Conservation (phyloP, 2,329 filamentous ascomycete genomes). For the Pestalotiopsis sp. region DNA sequence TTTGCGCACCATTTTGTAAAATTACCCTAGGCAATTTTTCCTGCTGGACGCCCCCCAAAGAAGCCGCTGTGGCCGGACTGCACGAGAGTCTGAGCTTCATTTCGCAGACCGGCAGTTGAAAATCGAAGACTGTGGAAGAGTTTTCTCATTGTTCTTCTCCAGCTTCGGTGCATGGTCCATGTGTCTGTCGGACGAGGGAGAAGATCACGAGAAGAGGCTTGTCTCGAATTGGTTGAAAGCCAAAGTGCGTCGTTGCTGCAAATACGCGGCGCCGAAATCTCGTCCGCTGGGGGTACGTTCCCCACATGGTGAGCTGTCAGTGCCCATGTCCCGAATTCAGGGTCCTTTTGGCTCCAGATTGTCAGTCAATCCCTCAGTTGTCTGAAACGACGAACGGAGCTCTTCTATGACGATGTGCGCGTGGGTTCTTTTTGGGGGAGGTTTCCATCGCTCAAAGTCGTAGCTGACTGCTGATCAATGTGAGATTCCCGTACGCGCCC, state of each 20-base stretch:
- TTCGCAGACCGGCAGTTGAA: neutral
- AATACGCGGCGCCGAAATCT: neutral
- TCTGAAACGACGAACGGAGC: neutral
- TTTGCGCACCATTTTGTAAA: neutral
- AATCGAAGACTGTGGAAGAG: neutral
- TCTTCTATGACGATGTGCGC: neutral
- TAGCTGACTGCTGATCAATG: too few species aligned
- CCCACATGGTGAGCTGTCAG: constrained; percentile 10
- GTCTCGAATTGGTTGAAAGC: neutral
- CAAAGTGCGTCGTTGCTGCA: neutral
- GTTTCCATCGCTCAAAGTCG: too few species aligned
- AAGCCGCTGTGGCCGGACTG: neutral
- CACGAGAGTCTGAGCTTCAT: neutral
- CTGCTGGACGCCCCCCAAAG: neutral
- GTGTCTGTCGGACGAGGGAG: neutral
- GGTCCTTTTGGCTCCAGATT: constrained; percentile 3
- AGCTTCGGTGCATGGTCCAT: neutral
- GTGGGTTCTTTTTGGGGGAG: neutral
- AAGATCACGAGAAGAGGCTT: neutral
- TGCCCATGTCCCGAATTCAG: constrained; percentile 7
- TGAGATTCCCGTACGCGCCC: neutral
- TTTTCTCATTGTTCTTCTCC: neutral
- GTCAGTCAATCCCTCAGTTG: neutral
- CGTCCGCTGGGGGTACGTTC: neutral
- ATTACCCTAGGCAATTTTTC: neutral